Conservation (phyloP, 495 filamentous ascomycete species). For the Annulohypoxylon stygium region DNA sequence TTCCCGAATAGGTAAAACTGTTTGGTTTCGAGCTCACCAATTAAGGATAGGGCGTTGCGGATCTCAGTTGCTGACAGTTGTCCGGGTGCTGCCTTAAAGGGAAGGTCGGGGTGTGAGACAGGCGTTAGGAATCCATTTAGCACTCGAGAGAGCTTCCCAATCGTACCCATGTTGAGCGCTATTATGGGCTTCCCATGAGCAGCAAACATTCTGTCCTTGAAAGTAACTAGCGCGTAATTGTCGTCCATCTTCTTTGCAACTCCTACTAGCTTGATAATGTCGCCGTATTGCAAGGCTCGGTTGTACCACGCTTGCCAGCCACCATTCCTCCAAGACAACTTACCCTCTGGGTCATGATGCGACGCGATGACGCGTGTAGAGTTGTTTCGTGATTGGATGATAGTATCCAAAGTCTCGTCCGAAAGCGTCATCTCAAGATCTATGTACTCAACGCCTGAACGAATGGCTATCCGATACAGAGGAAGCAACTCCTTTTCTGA, state of each 20-base stretch:
- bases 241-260: constrained; percentile 81
- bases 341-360: constrained; percentile 87
- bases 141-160: constrained; percentile 89
- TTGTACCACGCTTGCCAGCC: constrained; percentile 92
- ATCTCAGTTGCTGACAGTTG: constrained; percentile 95
- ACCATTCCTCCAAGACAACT: constrained; percentile 87
- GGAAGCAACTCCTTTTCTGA: constrained; percentile 74
- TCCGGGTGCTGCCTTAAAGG: constrained; percentile 93
- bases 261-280: constrained; percentile 95
- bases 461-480: constrained; percentile 82
- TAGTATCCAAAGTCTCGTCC: constrained; percentile 59
- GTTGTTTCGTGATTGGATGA: constrained; percentile 77
- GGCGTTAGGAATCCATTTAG: constrained; percentile 95
- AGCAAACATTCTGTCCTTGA: constrained; percentile 79
- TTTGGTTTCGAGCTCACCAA: constrained; percentile 82
- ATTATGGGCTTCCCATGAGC: constrained; percentile 85
- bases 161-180: constrained; percentile 93
- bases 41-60: constrained; percentile 76
- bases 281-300: constrained; percentile 84
- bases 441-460: constrained; percentile 89
- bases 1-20: constrained; percentile 89
- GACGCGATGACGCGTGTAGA: constrained; percentile 89
- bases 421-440: constrained; percentile 94
- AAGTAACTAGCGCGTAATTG: constrained; percentile 86
- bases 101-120: constrained; percentile 89